A percentile compares a stretch with the other conserved stretches of the same genome.
Evolutionary conservation across 108 stramenopile genomes (phyloP).

Genomic region (Conticribra weissflogii): DNA sequence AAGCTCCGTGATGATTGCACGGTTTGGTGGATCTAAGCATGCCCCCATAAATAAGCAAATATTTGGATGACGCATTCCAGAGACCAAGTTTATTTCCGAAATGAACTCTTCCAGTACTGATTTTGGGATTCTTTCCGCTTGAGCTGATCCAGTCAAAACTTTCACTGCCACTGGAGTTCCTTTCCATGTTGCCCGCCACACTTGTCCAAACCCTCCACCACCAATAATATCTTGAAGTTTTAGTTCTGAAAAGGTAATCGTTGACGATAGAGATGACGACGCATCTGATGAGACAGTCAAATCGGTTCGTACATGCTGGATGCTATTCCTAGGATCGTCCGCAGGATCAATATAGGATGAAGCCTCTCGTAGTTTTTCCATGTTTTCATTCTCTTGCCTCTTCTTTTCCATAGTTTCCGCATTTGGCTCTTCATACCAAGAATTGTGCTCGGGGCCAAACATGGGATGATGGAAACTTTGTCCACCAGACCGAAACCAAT

Average conservation of each 20-base stretch:
- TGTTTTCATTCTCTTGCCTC: conserved; percentile 41
- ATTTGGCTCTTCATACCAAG: conserved; percentile 16
- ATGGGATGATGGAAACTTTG: conserved; percentile 32
- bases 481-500: conserved; percentile 10
- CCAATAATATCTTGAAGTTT: conserved; percentile 81
- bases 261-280: conserved; percentile 62
- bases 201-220: conserved; percentile 92
- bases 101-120: conserved; percentile 85
- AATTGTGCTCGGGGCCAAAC: conserved; percentile 21
- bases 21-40: conserved; percentile 86
- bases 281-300: conserved; percentile 72
- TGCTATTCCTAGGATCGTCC: conserved; percentile 73
- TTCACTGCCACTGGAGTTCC: conserved; percentile 92
- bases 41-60: conserved; percentile 95
- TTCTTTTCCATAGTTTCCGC: conserved; percentile 5
- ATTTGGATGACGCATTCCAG: conserved; percentile 93
- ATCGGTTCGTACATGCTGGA: conserved; percentile 73
- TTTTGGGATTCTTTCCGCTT: conserved; percentile 71
- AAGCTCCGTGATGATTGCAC: conserved; percentile 89
- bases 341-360: conserved; percentile 52
- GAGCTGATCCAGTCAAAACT: conserved; percentile 78
- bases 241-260: conserved; percentile 75
- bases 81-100: conserved; percentile 85
- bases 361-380: conserved; percentile 44
- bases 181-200: conserved; percentile 84